Evolutionary conservation across 495 filamentous ascomycete genomes (phyloP).

Genomic region (Aspergillus ostianus): DNA sequence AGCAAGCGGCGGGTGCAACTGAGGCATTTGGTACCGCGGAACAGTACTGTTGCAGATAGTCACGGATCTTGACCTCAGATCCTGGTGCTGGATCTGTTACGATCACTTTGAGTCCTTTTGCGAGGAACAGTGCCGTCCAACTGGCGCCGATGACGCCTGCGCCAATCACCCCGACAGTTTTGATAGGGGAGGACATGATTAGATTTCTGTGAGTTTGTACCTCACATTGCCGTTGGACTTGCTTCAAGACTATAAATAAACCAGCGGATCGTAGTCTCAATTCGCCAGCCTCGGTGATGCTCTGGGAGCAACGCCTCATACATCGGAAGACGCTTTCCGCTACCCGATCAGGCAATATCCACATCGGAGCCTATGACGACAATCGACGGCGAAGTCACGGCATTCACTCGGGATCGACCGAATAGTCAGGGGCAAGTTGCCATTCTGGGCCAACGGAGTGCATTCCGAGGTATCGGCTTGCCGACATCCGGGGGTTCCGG

Average conservation of each 20-base stretch:
- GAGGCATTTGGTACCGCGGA: conserved; percentile 3
- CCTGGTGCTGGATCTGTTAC: conserved; percentile 23
- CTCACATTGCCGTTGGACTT: not conserved
- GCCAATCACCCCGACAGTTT: conserved; percentile 22
- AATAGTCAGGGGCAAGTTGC: too few species aligned
- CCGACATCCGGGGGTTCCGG: not conserved
- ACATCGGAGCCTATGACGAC: not conserved
- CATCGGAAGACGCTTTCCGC: not conserved
- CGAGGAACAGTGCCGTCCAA: conserved; percentile 23
- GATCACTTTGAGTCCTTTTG: conserved; percentile 20
- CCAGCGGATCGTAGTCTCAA: not conserved
- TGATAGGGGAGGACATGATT: conserved; percentile 2
- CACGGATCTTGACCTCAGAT: conserved; percentile 15
- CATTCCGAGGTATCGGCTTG: not conserved
- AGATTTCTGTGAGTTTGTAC: not conserved
- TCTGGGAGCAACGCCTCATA: not conserved
- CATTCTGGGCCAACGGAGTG: not conserved
- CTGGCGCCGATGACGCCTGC: conserved; percentile 24
- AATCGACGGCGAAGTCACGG: too few species aligned
- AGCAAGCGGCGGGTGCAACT: conserved; percentile 1
- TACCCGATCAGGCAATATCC: not conserved
- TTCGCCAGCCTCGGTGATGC: not conserved
- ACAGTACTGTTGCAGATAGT: conserved; percentile 14
- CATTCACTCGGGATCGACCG: not conserved
- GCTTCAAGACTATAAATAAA: not conserved